phyloP scores from a whole-genome alignment of 1,284 basidiomycete genomes.

The Chondrostereum purpureum region DNA sequence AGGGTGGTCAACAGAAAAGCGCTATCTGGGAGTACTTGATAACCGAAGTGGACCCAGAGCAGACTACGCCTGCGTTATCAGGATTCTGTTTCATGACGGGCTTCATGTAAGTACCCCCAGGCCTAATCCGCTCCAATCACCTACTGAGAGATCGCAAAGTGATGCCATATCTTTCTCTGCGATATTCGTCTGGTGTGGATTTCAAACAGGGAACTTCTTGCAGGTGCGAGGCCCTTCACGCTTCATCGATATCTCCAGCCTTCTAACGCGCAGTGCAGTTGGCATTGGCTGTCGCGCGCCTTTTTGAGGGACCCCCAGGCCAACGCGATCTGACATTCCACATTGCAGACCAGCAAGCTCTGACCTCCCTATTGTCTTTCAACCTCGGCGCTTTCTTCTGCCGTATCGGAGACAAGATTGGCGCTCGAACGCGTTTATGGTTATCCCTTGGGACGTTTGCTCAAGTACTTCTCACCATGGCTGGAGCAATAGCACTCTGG shows the following conservation, averaged over 20 bases:
- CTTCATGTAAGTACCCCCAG: constrained; percentile 18
- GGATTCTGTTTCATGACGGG: constrained; percentile 23
- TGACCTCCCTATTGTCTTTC: constrained; percentile 73
- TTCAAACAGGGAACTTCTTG: background rate
- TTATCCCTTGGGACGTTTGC: constrained; percentile 64
- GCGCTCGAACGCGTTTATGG: constrained; percentile 70
- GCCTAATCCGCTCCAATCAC: too few species aligned
- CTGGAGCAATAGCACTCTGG: constrained; percentile 62
- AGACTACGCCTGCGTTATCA: constrained; percentile 15
- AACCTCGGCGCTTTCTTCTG: constrained; percentile 67
- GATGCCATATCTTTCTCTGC: constrained; percentile 4
- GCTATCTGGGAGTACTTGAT: constrained; percentile 4
- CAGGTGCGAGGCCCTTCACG: background rate
- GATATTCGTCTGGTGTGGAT: constrained; percentile 3
- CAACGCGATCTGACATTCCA: constrained; percentile 56
- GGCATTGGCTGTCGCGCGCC: constrained; percentile 53
- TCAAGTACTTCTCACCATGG: constrained; percentile 72
- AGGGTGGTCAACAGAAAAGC: too few species aligned
- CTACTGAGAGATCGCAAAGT: constrained; percentile 6
- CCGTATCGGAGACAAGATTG: constrained; percentile 65
- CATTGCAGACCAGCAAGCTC: constrained; percentile 74
- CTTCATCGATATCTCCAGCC: background rate
- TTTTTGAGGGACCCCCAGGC: constrained; percentile 51
- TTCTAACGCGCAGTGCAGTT: constrained; percentile 29
- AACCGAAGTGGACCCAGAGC: constrained; percentile 17